A percentile compares a stretch with the other conserved stretches of the same genome.
These are phyloP conservation scores for Fonsecaea monophora DNA, from an alignment of 2,329 filamentous ascomycete genomes.

Conservation along the genomic window DNA sequence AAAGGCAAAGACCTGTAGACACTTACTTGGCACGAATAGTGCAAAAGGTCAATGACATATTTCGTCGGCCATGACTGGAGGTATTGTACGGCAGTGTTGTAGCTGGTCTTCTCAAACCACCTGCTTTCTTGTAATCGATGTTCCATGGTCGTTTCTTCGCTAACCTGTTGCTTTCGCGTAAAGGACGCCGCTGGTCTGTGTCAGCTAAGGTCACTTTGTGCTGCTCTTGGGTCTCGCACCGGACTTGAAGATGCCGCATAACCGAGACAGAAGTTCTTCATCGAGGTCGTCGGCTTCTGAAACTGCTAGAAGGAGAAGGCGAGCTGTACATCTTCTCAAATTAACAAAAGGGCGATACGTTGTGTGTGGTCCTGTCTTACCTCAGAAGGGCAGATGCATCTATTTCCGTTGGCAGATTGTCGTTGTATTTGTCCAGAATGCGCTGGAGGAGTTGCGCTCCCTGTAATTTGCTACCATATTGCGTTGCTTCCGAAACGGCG, in stretches of 20 bases:
- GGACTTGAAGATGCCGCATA: constrained; percentile 35
- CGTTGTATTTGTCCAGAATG: constrained; percentile 64
- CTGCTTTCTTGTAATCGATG: constrained; percentile 25
- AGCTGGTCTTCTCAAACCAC: constrained; percentile 37
- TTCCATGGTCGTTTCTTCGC: background rate
- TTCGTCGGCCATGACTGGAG: constrained; percentile 31
- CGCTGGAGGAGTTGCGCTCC: constrained; percentile 66
- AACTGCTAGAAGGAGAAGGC: constrained; percentile 55
- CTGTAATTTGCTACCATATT: constrained; percentile 66
- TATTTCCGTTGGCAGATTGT: constrained; percentile 55
- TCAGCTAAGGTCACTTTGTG: background rate
- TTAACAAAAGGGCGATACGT: constrained; percentile 2
- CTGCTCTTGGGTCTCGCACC: constrained; percentile 3
- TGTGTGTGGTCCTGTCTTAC: background rate
- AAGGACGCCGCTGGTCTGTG: constrained; percentile 12
- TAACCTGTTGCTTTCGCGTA: constrained; percentile 13
- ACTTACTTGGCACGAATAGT: constrained; percentile 33
- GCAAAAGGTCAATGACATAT: constrained; percentile 36
- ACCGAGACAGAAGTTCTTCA: constrained; percentile 31
- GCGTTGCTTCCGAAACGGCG: constrained; percentile 78
- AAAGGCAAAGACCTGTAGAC: background rate
- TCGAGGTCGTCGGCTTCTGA: constrained; percentile 41
- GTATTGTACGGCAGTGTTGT: constrained; percentile 30
- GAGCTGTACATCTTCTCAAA: constrained; percentile 50
- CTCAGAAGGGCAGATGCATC: constrained; percentile 68